Evolutionary conservation across 2,329 filamentous ascomycete species (phyloP).

Genomic region (Truncatella angustata): DNA sequence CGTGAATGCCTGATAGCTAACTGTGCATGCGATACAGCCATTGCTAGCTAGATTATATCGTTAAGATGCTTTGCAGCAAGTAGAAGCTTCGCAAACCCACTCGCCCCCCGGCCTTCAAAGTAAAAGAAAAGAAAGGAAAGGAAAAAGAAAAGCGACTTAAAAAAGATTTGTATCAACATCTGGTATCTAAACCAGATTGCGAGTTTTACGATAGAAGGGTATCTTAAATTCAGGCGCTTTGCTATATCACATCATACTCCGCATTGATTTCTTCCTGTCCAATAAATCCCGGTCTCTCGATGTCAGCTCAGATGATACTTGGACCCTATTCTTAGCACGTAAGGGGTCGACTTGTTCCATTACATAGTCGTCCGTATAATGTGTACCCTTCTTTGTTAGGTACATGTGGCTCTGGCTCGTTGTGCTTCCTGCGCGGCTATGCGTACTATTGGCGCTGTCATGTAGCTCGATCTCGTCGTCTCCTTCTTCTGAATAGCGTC

Average conservation of each 20-base stretch:
- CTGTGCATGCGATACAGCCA: too few species aligned
- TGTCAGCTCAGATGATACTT: neutral
- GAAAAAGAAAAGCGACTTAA: too few species aligned
- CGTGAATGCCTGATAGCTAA: too few species aligned
- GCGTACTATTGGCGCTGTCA: neutral
- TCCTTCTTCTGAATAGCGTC: slow-evolving; percentile 8
- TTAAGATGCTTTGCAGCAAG: too few species aligned
- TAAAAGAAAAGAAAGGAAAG: too few species aligned
- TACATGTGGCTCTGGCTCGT: slow-evolving; percentile 1
- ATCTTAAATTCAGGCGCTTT: too few species aligned
- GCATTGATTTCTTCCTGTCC: neutral
- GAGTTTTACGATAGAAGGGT: too few species aligned
- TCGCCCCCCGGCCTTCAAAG: too few species aligned
- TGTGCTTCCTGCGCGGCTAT: slow-evolving; percentile 8
- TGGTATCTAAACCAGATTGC: too few species aligned
- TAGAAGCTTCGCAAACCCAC: too few species aligned
- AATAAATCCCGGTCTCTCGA: neutral
- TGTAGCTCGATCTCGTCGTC: slow-evolving; percentile 12
- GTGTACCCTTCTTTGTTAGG: neutral
- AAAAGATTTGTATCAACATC: too few species aligned
- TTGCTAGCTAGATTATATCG: too few species aligned
- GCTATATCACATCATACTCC: slow-evolving; percentile 3
- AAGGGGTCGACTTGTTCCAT: slow-evolving; percentile 11
- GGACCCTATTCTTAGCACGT: neutral
- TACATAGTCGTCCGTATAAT: slow-evolving; percentile 13